Percentiles rank a stretch among this genome's conserved stretches.
These are phyloP conservation scores for Xerocomus nothofagi DNA, from an alignment of 1,284 basidiomycete genomes.

Conservation along the genomic window DNA sequence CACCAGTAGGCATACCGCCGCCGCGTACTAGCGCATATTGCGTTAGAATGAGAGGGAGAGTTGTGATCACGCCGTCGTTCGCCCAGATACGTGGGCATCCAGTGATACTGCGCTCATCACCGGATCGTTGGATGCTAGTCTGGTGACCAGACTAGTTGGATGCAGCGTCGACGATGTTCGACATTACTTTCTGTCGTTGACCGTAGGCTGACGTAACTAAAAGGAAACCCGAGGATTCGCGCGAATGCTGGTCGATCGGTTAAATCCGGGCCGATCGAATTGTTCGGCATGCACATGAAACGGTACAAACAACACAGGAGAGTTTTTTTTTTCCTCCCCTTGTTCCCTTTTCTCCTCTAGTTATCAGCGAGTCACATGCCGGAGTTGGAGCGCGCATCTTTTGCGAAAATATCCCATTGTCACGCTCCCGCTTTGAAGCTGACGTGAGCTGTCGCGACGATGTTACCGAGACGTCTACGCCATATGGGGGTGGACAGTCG, in stretches of 20 bases:
- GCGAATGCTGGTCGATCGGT: no score
- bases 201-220: no score
- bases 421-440: not conserved
- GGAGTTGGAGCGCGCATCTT: not conserved
- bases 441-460: slow-evolving; percentile 9
- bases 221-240: no score
- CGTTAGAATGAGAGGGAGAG: not conserved
- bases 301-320: slow-evolving; percentile 2
- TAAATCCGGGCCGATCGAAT: no score
- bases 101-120: no score
- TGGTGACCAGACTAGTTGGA: no score
- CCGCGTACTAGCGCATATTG: not conserved
- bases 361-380: not conserved
- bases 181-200: no score
- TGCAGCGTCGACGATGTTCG: no score
- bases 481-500: no score
- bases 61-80: not conserved
- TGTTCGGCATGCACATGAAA: slow-evolving; percentile 25
- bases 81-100: no score
- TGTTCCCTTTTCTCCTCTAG: slow-evolving; percentile 6
- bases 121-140: no score
- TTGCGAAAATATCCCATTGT: slow-evolving; percentile 1
- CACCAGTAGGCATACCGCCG: not conserved
- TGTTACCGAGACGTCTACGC: slow-evolving; percentile 3
- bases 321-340: not conserved